phyloP scores from a whole-genome alignment of 371 early-diverging fungal species.

The Mycotypha africana region DNA sequence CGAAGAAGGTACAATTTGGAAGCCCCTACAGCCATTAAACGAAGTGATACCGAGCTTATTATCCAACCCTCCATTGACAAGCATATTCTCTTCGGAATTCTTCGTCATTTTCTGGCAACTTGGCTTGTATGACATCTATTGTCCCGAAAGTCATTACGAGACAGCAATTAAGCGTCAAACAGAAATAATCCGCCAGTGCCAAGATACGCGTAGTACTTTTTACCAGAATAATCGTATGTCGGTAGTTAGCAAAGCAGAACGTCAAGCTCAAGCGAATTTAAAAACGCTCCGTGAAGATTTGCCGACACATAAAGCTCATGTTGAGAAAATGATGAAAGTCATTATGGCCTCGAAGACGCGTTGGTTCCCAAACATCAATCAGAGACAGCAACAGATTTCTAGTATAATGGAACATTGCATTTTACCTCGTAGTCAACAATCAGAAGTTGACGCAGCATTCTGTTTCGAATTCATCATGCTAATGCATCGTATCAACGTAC shows the following conservation, averaged over 20 bases:
- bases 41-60: slow-evolving; percentile 18
- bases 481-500: slow-evolving; percentile 73
- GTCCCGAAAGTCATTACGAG: slow-evolving; percentile 68
- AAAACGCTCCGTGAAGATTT: slow-evolving; percentile 30
- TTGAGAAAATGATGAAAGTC: slow-evolving; percentile 40
- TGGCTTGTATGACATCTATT: slow-evolving; percentile 73
- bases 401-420: slow-evolving; percentile 77
- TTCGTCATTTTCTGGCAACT: slow-evolving; percentile 86
- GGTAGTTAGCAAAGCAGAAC: slow-evolving; percentile 28
- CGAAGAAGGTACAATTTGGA: slow-evolving; percentile 14
- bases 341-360: slow-evolving; percentile 57
- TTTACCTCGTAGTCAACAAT: slow-evolving; percentile 69
- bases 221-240: slow-evolving; percentile 24
- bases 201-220: slow-evolving; percentile 25
- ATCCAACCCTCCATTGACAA: slow-evolving; percentile 29
- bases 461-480: slow-evolving; percentile 77
- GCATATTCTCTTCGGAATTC: slow-evolving; percentile 67
- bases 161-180: slow-evolving; percentile 61
- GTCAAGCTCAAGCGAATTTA: slow-evolving; percentile 30
- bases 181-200: slow-evolving; percentile 35
- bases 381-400: slow-evolving; percentile 45
- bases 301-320: slow-evolving; percentile 42
- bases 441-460: slow-evolving; percentile 77
- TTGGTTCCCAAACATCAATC: slow-evolving; percentile 63
- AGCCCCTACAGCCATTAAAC: slow-evolving; percentile 14